Evolutionary conservation across 805 yeast genomes (phyloP).

Genomic region (Cyberlindnera euphorbiae): DNA sequence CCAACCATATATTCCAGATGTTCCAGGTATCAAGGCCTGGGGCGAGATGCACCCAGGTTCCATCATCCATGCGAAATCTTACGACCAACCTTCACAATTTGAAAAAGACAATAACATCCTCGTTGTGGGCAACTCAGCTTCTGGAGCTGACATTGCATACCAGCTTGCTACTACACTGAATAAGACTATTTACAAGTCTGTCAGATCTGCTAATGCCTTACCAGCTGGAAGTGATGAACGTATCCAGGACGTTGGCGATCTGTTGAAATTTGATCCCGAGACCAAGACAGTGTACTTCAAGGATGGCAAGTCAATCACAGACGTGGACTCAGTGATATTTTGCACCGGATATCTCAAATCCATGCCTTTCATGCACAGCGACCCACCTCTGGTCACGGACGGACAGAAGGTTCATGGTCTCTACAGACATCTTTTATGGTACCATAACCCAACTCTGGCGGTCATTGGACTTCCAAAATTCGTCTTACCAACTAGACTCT

Average conservation of each 20-base stretch:
- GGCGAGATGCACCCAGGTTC: constrained; percentile 38
- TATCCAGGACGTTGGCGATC: constrained; percentile 40
- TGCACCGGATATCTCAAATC: constrained; percentile 74
- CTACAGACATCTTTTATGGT: constrained; percentile 56
- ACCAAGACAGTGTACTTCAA: constrained; percentile 38
- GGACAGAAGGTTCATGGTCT: constrained; percentile 47
- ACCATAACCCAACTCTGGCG: constrained; percentile 58
- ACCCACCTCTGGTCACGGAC: constrained; percentile 33
- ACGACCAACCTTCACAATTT: constrained; percentile 42
- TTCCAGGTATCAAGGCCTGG: constrained; percentile 50
- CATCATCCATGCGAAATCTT: constrained; percentile 54
- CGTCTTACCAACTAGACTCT: constrained; percentile 56
- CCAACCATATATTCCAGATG: constrained; percentile 54
- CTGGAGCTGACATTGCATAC: constrained; percentile 69
- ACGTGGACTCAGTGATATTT: constrained; percentile 56
- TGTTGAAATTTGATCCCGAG: constrained; percentile 34
- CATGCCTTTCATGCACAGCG: constrained; percentile 51
- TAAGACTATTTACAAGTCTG: constrained; percentile 42
- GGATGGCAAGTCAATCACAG: constrained; percentile 41
- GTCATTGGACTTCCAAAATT: constrained; percentile 59
- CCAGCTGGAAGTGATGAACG: constrained; percentile 41
- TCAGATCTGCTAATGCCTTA: constrained; percentile 39
- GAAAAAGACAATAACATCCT: constrained; percentile 38
- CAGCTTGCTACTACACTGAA: constrained; percentile 47
- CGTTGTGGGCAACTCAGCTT: constrained; percentile 73